A percentile compares a stretch with the other conserved stretches of the same genome.
phyloP scores from a whole-genome alignment of 495 filamentous ascomycete genomes.

The Penicillium herquei region DNA sequence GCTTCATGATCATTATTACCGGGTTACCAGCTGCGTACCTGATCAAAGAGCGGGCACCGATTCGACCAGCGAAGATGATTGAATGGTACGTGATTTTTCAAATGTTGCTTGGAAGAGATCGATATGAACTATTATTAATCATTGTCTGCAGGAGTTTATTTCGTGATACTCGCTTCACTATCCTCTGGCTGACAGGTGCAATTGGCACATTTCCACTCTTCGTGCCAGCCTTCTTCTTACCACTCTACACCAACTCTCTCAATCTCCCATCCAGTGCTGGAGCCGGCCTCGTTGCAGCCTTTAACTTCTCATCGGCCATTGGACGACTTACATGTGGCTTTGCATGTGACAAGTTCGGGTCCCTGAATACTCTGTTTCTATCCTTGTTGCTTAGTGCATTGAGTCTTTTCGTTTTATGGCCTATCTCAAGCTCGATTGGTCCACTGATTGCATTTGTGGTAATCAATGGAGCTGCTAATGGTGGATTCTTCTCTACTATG shows the following conservation, averaged over 20 bases:
- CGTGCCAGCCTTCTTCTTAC: conserved; percentile 60
- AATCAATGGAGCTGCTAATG: conserved; percentile 56
- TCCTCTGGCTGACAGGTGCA: conserved; percentile 52
- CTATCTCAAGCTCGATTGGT: conserved; percentile 49
- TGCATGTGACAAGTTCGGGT: conserved; percentile 49
- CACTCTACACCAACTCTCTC: conserved; percentile 46
- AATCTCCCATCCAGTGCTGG: conserved; percentile 48
- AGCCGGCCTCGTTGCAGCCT: conserved; percentile 54
- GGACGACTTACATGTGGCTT: conserved; percentile 52
- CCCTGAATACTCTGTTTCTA: conserved; percentile 50
- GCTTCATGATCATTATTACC: conserved; percentile 43
- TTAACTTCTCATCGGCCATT: conserved; percentile 53
- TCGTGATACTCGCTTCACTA: conserved; percentile 45
- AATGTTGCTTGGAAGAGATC: background rate
- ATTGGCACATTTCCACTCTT: conserved; percentile 62
- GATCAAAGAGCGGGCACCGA: conserved; percentile 51
- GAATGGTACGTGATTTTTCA: conserved; percentile 44
- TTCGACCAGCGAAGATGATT: conserved; percentile 43
- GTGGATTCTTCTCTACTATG: conserved; percentile 58
- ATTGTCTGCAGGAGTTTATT: conserved; percentile 41
- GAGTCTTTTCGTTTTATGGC: conserved; percentile 58
- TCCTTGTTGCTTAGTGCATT: conserved; percentile 47
- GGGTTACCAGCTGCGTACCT: conserved; percentile 57
- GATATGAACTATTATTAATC: background rate
- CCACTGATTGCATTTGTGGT: conserved; percentile 52